A percentile compares a stretch with the other conserved stretches of the same genome.
Evolutionary conservation across 2,329 filamentous ascomycete species (phyloP).

Genomic region (Paecilomyces formosus): DNA sequence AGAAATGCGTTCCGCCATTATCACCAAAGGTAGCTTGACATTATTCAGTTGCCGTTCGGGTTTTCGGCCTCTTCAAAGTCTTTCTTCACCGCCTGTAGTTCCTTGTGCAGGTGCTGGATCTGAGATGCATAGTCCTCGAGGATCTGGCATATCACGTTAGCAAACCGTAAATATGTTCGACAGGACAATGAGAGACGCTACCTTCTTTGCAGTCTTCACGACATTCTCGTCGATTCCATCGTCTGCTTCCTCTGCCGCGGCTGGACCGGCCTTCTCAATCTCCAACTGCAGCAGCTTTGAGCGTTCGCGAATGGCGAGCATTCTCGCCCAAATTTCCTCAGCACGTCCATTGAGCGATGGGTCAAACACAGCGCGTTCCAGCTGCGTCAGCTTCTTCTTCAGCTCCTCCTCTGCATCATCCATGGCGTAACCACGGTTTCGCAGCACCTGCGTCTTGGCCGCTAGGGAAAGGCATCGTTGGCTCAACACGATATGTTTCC

Average conservation of each 20-base stretch:
- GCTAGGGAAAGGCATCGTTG: constrained; percentile 55
- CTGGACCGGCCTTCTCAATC: constrained; percentile 47
- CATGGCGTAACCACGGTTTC: constrained; percentile 59
- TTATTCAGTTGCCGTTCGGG: constrained; percentile 14
- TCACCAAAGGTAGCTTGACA: constrained; percentile 1
- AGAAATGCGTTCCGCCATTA: neutral
- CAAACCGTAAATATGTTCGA: neutral
- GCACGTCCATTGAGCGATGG: constrained; percentile 52
- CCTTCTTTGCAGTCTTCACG: constrained; percentile 55
- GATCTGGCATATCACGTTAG: constrained; percentile 28
- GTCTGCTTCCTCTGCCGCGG: constrained; percentile 31
- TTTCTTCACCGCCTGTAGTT: constrained; percentile 51
- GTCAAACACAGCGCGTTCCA: constrained; percentile 54
- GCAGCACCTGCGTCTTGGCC: constrained; percentile 56
- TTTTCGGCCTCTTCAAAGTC: constrained; percentile 53
- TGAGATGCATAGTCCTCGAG: constrained; percentile 45
- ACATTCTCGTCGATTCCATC: constrained; percentile 50
- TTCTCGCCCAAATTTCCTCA: constrained; percentile 61
- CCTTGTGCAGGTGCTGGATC: constrained; percentile 53
- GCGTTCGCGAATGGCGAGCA: constrained; percentile 55
- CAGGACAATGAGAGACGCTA: constrained; percentile 20
- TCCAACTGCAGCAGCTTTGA: constrained; percentile 53
- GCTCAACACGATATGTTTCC: constrained; percentile 53
- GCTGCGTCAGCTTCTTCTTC: constrained; percentile 52
- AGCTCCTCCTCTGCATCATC: constrained; percentile 57